Conservation (phyloP, 140 eudicot genomes). For the Erigeron philadelphicus region DNA sequence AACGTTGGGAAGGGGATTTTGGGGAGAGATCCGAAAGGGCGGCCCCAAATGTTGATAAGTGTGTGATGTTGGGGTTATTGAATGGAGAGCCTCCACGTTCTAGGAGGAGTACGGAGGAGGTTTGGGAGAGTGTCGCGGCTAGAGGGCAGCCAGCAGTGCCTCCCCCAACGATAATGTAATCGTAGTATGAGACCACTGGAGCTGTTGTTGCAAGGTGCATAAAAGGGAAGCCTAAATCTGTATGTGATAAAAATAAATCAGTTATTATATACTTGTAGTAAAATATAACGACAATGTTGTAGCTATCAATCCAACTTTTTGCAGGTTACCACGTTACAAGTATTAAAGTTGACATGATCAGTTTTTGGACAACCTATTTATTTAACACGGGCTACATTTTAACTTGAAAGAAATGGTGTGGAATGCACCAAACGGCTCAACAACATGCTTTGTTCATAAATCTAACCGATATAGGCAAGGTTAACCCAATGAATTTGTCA, state of each 20-base stretch:
- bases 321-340: no score
- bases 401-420: no score
- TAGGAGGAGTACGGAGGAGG: slow-evolving; percentile 74
- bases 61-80: slow-evolving; percentile 63
- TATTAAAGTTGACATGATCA: no score
- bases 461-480: no score
- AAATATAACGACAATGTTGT: not conserved
- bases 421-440: no score
- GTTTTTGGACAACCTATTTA: no score
- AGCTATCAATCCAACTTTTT: no score
- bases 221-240: slow-evolving; percentile 55
- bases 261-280: not conserved
- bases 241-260: not conserved
- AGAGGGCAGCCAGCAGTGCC: slow-evolving; percentile 96
- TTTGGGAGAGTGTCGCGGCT: slow-evolving; percentile 86
- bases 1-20: slow-evolving; percentile 77
- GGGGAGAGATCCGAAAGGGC: slow-evolving; percentile 71
- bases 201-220: slow-evolving; percentile 63
- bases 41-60: slow-evolving; percentile 51
- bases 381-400: no score
- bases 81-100: slow-evolving; percentile 97
- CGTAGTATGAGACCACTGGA: slow-evolving; percentile 57
- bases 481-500: no score
- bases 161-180: slow-evolving; percentile 84
- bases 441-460: no score